Conservation (phyloP, 78 protist genomes). For the Thecamonas trahens region DNA sequence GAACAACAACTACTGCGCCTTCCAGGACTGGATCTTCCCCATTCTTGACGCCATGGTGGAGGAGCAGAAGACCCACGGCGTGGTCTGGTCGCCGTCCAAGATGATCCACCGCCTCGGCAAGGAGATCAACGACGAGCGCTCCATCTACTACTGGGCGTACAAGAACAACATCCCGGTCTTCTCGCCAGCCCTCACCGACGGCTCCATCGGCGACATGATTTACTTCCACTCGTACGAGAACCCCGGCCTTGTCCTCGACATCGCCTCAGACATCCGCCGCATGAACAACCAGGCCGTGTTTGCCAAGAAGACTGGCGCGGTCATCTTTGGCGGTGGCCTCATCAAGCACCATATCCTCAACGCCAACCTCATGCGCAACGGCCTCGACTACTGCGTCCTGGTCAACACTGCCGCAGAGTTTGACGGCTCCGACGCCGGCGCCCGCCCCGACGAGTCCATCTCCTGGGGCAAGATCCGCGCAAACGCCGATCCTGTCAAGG, state of each 20-base stretch:
- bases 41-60: slow-evolving; percentile 55
- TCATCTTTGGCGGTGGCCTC: slow-evolving; percentile 98
- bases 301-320: slow-evolving; percentile 83
- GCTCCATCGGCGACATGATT: slow-evolving; percentile 98
- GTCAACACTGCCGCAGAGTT: slow-evolving; percentile 84
- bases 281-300: slow-evolving; percentile 69
- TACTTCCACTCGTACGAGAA: slow-evolving; percentile 83
- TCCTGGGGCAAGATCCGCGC: slow-evolving; percentile 97
- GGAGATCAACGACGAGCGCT: slow-evolving; percentile 78
- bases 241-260: slow-evolving; percentile 91
- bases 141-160: slow-evolving; percentile 93
- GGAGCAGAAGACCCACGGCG: slow-evolving; percentile 62
- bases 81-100: slow-evolving; percentile 87
- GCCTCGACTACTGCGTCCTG: slow-evolving; percentile 92
- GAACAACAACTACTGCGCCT: slow-evolving; percentile 89
- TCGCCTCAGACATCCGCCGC: slow-evolving; percentile 71
- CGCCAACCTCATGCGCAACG: slow-evolving; percentile 99
- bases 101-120: slow-evolving; percentile 91
- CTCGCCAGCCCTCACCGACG: slow-evolving; percentile 98
- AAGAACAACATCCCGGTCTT: slow-evolving; percentile 95
- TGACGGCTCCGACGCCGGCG: slow-evolving; percentile 78
- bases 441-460: slow-evolving; percentile 98
- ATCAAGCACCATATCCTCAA: slow-evolving; percentile 98
- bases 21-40: slow-evolving; percentile 73
- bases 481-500: slow-evolving; percentile 81